Conservation (phyloP, 129 eudicot species). For the Solidago caesia region DNA sequence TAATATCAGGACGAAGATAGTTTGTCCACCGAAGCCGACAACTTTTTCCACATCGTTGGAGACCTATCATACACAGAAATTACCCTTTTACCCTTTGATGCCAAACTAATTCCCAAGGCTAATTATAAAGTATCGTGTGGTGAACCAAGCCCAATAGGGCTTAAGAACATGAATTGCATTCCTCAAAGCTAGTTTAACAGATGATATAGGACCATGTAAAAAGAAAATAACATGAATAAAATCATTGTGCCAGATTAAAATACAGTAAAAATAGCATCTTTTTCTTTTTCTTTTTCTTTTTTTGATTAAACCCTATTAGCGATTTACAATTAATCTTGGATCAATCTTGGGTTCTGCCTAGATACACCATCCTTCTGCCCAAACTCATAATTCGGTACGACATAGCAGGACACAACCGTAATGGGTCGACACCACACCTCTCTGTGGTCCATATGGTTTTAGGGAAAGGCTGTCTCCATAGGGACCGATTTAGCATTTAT, state of each 20-base stretch:
- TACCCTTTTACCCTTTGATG: constrained; percentile 4
- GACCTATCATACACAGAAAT: constrained; percentile 42
- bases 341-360: constrained; percentile 18
- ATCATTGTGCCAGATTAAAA: neutral
- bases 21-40: constrained; percentile 94
- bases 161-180: neutral
- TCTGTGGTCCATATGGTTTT: constrained; percentile 33
- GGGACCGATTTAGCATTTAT: constrained; percentile 28
- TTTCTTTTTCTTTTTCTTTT: too few species aligned
- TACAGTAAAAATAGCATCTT: neutral
- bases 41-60: constrained; percentile 84
- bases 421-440: neutral
- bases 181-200: neutral
- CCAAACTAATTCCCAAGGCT: constrained; percentile 12
- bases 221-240: neutral
- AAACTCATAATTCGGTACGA: constrained; percentile 11
- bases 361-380: constrained; percentile 14
- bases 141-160: neutral
- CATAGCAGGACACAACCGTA: neutral
- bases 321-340: neutral
- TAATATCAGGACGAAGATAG: constrained; percentile 89
- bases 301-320: neutral
- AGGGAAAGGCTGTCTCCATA: constrained; percentile 7
- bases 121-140: neutral
- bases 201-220: neutral